Conservation (phyloP, 192 early-diverging fungal species). For the Podila epigama region DNA sequence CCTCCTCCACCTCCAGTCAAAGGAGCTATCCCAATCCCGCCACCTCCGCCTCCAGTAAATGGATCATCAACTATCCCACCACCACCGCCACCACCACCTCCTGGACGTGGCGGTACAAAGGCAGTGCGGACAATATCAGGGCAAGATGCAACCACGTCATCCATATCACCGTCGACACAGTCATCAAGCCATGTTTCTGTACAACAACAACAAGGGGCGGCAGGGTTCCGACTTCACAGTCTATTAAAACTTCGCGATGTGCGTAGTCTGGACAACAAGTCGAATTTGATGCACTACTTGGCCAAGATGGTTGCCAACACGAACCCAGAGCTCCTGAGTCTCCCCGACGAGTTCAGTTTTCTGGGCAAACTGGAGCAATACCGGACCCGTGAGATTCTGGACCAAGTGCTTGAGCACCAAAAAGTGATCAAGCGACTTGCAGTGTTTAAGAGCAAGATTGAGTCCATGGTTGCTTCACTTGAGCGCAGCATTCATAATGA, state of each 20-base stretch:
- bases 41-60: background rate
- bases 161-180: background rate
- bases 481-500: background rate
- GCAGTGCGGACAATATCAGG: too few relatives aligned
- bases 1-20: background rate
- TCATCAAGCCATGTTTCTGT: background rate
- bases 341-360: conserved; percentile 28
- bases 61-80: background rate
- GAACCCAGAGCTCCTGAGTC: conserved; percentile 33
- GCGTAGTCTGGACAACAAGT: conserved; percentile 41
- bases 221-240: conserved; percentile 41
- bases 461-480: conserved; percentile 3
- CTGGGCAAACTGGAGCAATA: conserved; percentile 35
- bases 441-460: conserved; percentile 5
- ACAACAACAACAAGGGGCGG: conserved; percentile 27
- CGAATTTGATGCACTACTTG: conserved; percentile 43
- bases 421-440: conserved; percentile 15
- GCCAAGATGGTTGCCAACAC: conserved; percentile 40
- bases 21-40: background rate
- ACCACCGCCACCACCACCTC: conserved; percentile 10
- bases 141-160: background rate
- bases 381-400: conserved; percentile 33
- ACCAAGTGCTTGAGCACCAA: conserved; percentile 43
- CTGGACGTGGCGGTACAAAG: too few relatives aligned
- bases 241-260: conserved; percentile 39